Percentiles rank a stretch among this genome's conserved stretches.
Conservation (phyloP, 768 basidiomycete species). For the Mrakia frigida region DNA sequence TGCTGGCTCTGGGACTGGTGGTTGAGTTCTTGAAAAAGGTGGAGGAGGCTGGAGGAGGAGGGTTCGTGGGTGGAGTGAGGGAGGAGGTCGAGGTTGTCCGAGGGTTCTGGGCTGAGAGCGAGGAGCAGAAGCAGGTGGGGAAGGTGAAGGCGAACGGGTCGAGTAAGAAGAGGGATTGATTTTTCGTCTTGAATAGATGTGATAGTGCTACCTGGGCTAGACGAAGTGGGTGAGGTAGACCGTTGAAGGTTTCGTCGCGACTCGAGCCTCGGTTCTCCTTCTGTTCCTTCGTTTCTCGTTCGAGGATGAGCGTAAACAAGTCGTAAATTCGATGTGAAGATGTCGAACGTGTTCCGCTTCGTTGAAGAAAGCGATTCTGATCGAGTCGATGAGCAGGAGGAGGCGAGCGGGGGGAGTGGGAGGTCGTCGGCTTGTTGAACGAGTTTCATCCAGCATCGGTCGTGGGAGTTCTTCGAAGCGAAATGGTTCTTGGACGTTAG, state of each 20-base stretch:
- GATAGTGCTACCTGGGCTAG: too few relatives aligned
- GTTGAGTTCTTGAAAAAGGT: conserved; percentile 31
- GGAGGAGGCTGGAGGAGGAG: conserved; percentile 19
- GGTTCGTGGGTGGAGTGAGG: conserved; percentile 8
- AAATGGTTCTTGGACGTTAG: not conserved
- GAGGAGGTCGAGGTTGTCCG: conserved; percentile 35
- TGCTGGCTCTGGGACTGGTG: conserved; percentile 33
- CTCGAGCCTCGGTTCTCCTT: not conserved
- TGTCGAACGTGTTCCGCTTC: not conserved
- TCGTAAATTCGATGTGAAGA: not conserved
- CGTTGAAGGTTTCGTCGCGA: too few relatives aligned
- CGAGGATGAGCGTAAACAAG: too few relatives aligned
- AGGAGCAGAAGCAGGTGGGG: not conserved
- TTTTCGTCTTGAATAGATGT: not conserved
- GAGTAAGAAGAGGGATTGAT: conserved; percentile 11
- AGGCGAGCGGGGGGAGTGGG: not conserved
- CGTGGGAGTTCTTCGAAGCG: not conserved
- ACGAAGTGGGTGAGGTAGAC: not conserved
- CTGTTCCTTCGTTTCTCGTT: not conserved
- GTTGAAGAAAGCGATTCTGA: not conserved
- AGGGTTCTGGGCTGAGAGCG: conserved; percentile 35
- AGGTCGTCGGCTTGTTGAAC: not conserved
- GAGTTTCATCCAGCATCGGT: not conserved
- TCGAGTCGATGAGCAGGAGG: not conserved
- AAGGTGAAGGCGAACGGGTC: not conserved